Evolutionary conservation across 1,139 yeast species (phyloP).

Genomic region (Sugiyamaella pinicola): DNA sequence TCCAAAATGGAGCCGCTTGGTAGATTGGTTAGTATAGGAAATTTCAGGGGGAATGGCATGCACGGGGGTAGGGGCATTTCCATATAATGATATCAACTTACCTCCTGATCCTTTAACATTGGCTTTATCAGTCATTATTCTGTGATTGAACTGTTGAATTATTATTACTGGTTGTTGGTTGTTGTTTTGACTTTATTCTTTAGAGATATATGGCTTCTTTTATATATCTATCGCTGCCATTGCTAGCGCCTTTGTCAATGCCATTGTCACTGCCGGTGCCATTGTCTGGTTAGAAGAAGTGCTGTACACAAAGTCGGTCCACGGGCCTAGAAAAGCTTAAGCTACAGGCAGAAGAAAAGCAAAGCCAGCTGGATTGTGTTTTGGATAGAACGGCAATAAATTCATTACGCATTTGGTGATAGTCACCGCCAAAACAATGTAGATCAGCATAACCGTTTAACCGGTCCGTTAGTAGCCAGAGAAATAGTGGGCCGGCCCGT

Average conservation of each 20-base stretch:
- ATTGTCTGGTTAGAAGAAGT: too few relatives aligned
- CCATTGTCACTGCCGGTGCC: neutral
- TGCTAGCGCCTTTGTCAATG: neutral
- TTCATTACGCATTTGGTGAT: too few relatives aligned
- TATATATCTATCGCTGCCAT: neutral
- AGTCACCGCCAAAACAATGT: too few relatives aligned
- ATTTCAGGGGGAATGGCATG: neutral
- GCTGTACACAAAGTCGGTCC: too few relatives aligned
- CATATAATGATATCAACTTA: conserved; percentile 1
- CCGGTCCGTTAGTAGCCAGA: neutral
- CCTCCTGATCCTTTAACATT: conserved; percentile 6
- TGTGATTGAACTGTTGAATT: too few relatives aligned
- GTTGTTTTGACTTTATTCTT: too few relatives aligned
- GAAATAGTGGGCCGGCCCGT: neutral
- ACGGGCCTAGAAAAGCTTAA: neutral
- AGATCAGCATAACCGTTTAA: too few relatives aligned
- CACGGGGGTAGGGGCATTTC: too few relatives aligned
- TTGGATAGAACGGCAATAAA: too few relatives aligned
- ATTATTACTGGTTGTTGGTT: too few relatives aligned
- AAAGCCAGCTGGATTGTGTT: too few relatives aligned
- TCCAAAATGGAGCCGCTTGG: conserved; percentile 15
- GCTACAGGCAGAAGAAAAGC: too few relatives aligned
- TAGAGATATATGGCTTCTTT: neutral
- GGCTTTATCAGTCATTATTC: conserved; percentile 3
- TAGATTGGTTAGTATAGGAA: neutral